Evolutionary conservation across 2,329 filamentous ascomycete genomes (phyloP).

Genomic region (Aureobasidium sp.): DNA sequence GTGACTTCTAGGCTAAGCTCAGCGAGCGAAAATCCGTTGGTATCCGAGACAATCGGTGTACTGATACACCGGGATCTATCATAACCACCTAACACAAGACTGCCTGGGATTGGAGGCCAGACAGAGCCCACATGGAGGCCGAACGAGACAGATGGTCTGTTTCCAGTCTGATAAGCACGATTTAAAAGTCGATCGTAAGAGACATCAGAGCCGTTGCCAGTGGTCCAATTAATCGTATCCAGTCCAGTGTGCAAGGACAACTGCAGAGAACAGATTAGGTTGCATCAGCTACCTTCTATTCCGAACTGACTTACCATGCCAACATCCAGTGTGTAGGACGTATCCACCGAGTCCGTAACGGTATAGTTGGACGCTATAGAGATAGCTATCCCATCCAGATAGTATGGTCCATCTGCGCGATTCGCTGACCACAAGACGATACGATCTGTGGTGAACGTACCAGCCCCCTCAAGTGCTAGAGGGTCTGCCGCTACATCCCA

Average conservation of each 20-base stretch:
- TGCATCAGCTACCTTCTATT: not conserved
- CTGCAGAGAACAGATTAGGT: not conserved
- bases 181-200: not conserved
- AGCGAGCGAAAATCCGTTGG: not conserved
- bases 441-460: not conserved
- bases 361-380: not conserved
- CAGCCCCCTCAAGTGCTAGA: not conserved
- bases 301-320: not conserved
- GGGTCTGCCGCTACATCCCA: not conserved
- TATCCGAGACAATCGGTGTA: not conserved
- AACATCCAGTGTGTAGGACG: not conserved
- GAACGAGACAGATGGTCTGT: constrained; percentile 1
- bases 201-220: not conserved
- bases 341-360: not conserved
- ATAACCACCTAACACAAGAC: constrained; percentile 1
- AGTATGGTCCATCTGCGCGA: not conserved
- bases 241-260: not conserved
- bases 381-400: not conserved
- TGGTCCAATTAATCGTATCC: not conserved
- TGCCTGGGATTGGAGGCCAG: not conserved
- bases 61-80: constrained; percentile 3
- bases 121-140: constrained; percentile 2
- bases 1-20: not conserved
- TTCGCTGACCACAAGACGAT: not conserved
- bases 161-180: not conserved